Evolutionary conservation across 2,329 filamentous ascomycete genomes (phyloP), one percentile per base, ranked within the genome.

Genomic region (Alternaria triticina): DNA sequence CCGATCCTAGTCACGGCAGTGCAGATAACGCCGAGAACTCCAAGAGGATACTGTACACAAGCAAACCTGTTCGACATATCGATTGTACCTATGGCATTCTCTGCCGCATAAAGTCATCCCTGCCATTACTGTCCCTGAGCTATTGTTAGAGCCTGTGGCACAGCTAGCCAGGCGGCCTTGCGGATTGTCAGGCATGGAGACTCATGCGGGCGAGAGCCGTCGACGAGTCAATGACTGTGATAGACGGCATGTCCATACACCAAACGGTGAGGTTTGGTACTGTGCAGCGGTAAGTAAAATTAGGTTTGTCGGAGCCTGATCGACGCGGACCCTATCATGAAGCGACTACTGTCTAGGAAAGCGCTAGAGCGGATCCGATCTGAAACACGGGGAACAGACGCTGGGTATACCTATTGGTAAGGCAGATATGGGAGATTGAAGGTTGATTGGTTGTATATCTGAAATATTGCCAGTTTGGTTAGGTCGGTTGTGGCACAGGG

Each of bases 321-420:
- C 54, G 54, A 73, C 68, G 69, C 73, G 70, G 73, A 70, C 56
- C 71, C 66, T 72, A 72, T 75, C 62, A 62, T 57, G 61, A 69
- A 58, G 64, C 69, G 62, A 54, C 44, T 62, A 46, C 47, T 57
- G 66, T 67, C 60, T 65, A 65, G 60, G 65, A 63, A 36, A 47
- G 64, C 49, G 62, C 61, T 58, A 63, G 55, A 65, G 65, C 60
- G 61, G 50, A 59, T 54, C 57, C 54, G 57, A 68, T 65, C 55
- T 71, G 71, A 74, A 75, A 74, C 72, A 68, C 60, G 57, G 52
- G 56, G 62, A 57, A 43, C 45, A 27, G 55, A 56, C 23, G 58
- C 54, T 46, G 55, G 57, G 20, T 36, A 57, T n/a, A 57, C 54
- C 57, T 12, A 67, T 66, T 70, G 65, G 70, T 60, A 61, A 62